Percentiles rank a stretch among this genome's conserved stretches.
phyloP scores from a whole-genome alignment of 1,284 basidiomycete species.

The Xanthoconium separans region DNA sequence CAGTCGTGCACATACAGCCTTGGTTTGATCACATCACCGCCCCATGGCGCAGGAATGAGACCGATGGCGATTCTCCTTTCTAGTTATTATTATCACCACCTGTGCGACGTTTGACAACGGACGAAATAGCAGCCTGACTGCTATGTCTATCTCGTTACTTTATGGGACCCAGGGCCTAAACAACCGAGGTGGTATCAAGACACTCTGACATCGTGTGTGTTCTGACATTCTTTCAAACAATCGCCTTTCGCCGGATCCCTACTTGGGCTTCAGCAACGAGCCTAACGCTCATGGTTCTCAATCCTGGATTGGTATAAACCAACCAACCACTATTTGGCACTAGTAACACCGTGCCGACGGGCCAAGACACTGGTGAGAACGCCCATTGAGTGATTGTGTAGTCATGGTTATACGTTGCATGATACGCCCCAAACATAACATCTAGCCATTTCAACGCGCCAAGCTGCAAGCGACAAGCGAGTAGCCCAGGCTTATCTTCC shows the following conservation, averaged over 20 bases:
- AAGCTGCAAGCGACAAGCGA: neutral
- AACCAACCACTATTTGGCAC: neutral
- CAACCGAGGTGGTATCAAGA: conserved; percentile 1
- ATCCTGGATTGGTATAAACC: neutral
- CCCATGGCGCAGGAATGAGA: neutral
- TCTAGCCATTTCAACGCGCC: neutral
- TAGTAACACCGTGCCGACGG: neutral
- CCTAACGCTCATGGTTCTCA: neutral
- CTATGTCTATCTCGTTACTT: neutral
- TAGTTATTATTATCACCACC: conserved; percentile 8
- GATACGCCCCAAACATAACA: conserved; percentile 2
- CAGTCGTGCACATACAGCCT: neutral
- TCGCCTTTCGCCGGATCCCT: neutral
- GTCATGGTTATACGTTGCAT: conserved; percentile 19
- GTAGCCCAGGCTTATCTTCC: neutral
- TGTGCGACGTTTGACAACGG: conserved; percentile 15
- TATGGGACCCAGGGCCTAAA: neutral
- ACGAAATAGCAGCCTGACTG: conserved; percentile 5
- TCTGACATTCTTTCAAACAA: neutral
- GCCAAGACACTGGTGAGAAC: conserved; percentile 1
- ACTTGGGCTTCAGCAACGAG: neutral
- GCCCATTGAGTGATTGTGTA: conserved; percentile 3
- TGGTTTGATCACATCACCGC: neutral
- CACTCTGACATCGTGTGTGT: conserved; percentile 2
- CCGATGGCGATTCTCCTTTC: neutral